Base-by-base conservation (phyloP, 1,284 basidiomycete species). In the Erythrobasidium hasegawianum region DNA sequence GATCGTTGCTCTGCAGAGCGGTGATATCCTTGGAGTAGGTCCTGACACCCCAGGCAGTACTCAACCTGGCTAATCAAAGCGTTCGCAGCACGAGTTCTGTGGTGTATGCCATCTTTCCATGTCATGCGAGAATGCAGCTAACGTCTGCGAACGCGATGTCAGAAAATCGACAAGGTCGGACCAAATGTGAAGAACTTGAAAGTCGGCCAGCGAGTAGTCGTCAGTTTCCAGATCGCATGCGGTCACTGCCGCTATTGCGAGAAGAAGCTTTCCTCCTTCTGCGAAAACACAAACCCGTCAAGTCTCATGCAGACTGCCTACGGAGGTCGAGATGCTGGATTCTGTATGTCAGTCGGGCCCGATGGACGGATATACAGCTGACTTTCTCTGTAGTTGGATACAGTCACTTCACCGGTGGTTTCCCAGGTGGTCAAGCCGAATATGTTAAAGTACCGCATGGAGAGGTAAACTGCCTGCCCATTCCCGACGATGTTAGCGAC, bases 201-300 rank as follows among this genome's bases (percentile, higher is more conserved):
- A 41, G 69, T 78, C 4, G 87, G 87, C 14, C 83, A 89, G 71
- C 82, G 86, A 11, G 86, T 89, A 57, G 87, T 89, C 13, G 83
- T 84, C 0, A 85, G 85, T 0, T 90, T 89, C 83, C 86, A 89
- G 72, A 85, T 88, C 60, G 85, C 86, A 0, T 90, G 88, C 72
- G 88, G 88, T 4, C 80, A 84, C 50, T 90, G 88, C 78, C 75
- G 64, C 16, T 68, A 49, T 40, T 59, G 61, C 38, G 45, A 61
- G 47, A 24, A 68, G 40, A 49, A 87, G 71, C 78, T 86, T 0
- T 86, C 84, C 0, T 86, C 84, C 0, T 84, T 87, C 77, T 90
- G 88, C 74, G 85, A 88, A 65, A 77, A 79, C 20, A 89, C 86
- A 16, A 89, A 88, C 77, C 81, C 82, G 64, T 86, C 84, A 9